Evolutionary conservation across 2,329 filamentous ascomycete genomes (phyloP), one percentile per base, ranked within the genome.

Genomic region (Remersonia thermophila): DNA sequence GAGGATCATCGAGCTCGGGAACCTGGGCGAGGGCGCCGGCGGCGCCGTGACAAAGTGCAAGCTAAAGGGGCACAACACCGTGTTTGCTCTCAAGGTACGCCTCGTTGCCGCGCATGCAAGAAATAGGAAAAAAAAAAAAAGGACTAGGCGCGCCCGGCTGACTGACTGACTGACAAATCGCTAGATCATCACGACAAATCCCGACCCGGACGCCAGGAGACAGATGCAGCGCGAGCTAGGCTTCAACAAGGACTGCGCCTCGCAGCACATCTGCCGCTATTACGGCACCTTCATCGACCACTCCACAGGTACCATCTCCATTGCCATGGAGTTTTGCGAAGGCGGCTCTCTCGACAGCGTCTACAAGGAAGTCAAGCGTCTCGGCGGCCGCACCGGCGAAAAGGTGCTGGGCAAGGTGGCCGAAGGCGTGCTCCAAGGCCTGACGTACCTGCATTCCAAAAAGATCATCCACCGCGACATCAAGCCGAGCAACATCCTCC

Each of bases 381-480:
- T 96, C 2, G 89, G 89, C 29, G 91, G 91, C 9, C 77, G 91
- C 33, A 96, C 89, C 0, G 91, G 91, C 47, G 91, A 98, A 57
- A 98, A 96, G 56, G 91, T 98, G 2, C 69, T 98, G 3, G 91
- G 91, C 45, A 96, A 96, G 63, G 83, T 98, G 30, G 86, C 91
- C 29, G 91, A 96, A 58, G 91, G 89, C 37, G 89, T 98, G 3
- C 66, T 98, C 37, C 84, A 86, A 50, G 91, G 91, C 16, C 66
- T 98, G 42, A 96, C 87, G 7, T 98, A 98, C 60, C 75, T 98
- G 7, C 85, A 96, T 65, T 80, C 81, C 51, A 82, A 89, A 55
- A 91, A 93, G 59, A 98, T 98, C 59, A 96, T 98, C 51, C 91
- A 98, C 60, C 80, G 91, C 62, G 91, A 98, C 55, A 98, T 98